Evolutionary conservation across 257 asterid species (phyloP), one percentile per base, ranked within the genome.

Genomic region (Solanum paucissectum): DNA sequence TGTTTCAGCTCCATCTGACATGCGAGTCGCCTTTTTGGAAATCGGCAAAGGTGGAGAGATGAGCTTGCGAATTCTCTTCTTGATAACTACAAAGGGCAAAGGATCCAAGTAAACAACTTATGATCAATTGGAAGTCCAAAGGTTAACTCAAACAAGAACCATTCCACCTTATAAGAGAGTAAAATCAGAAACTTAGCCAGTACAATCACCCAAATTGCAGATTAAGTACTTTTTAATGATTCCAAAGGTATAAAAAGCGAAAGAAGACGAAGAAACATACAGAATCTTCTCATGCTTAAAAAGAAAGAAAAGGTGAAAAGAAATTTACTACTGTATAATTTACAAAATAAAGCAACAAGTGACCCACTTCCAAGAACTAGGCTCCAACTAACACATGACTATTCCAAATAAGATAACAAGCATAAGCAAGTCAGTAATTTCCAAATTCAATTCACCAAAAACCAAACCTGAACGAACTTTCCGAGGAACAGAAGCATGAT

Each of bases 401-500:
- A 58, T 7, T 20, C 66, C 66, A 58, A 58, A 58, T 20, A 58
- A 58, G 66, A 58, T 58, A 58, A 58, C 66, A 58, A 58, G 20
- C 66, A 58, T 20, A 58, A 20, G 66, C 66, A 58, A 58, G 66
- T 58, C 66, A 58, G 66, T 58, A 84, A 79, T 62, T 58, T 68
- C 85, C 86, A 87, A 83, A 86, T 64, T 74, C 79, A 91, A 86
- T 77, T 27, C 36, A 87, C 77, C 81, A 87, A 52, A 88, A 66
- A 83, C 23, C 95, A 55, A 84, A 95, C 99, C 96, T 84, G 99
- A 94, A 12, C 99, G 94, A 44, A 89, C 87, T 91, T 94, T 96
- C 92, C 94, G 89, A 34, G 99, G 99, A 92, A 96, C 95, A 32
- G 92, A 87, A 77, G 93, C 90, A 88, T 91, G 91, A 90, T 89